A percentile compares a stretch with the other conserved stretches of the same genome.
These are phyloP conservation scores for Delonix regia DNA, from an alignment of 306 rosid species.

Conservation along the genomic window DNA sequence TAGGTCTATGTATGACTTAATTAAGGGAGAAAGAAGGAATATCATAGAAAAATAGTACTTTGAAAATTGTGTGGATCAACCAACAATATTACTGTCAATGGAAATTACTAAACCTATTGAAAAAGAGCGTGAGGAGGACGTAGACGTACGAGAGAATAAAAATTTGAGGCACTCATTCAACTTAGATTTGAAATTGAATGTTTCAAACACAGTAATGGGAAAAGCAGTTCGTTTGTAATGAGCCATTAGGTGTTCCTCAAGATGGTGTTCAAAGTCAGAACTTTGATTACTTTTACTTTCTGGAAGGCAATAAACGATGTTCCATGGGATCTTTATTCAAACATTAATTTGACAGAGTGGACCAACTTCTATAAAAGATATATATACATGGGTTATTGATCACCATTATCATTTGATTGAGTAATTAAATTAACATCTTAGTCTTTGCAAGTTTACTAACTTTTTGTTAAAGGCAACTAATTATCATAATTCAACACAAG, in stretches of 20 bases:
- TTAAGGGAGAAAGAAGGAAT: conserved; percentile 31
- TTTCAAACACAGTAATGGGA: conserved; percentile 25
- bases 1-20: conserved; percentile 34
- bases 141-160: neutral
- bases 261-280: conserved; percentile 41
- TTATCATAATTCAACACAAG: neutral
- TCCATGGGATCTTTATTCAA: conserved; percentile 22
- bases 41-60: conserved; percentile 39
- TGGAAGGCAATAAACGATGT: conserved; percentile 32
- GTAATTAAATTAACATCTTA: neutral
- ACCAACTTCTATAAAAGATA: neutral
- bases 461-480: conserved; percentile 3
- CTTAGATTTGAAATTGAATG: conserved; percentile 32
- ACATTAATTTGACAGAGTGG: neutral
- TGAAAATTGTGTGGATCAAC: conserved; percentile 39
- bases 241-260: conserved; percentile 36
- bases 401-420: neutral
- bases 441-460: neutral
- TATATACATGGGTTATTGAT: neutral
- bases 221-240: conserved; percentile 6
- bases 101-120: conserved; percentile 36
- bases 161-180: conserved; percentile 7
- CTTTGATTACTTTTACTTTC: conserved; percentile 24
- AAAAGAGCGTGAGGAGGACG: conserved; percentile 28
- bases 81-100: conserved; percentile 33